Evolutionary conservation across 176 grass and related monocot species (phyloP).

Genomic region (Juncus inflexus): DNA sequence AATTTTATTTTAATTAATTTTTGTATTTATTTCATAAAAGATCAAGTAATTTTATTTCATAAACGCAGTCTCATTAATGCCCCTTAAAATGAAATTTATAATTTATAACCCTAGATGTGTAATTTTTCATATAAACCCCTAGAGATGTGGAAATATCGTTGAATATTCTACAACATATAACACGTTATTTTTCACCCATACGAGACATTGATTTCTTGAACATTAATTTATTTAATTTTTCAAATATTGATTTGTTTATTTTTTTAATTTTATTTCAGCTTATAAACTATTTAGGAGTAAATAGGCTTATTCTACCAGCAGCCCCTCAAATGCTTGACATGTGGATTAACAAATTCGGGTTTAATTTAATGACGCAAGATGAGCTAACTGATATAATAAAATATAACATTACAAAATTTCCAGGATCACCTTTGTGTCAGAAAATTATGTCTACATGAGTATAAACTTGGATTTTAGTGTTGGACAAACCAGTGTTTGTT

Average conservation of each 20-base stretch:
- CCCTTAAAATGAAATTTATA: constrained; percentile 24
- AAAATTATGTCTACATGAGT: constrained; percentile 15
- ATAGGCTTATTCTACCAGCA: constrained; percentile 59
- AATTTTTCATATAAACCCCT: no score
- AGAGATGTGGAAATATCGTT: no score
- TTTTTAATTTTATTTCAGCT: constrained; percentile 41
- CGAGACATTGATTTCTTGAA: neutral
- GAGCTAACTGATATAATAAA: constrained; percentile 39
- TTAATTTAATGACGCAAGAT: constrained; percentile 37
- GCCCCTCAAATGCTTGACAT: constrained; percentile 52
- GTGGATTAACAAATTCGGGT: constrained; percentile 58
- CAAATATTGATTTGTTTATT: constrained; percentile 16
- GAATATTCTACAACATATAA: no score
- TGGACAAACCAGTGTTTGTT: no score
- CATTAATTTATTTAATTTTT: neutral
- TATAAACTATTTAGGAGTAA: constrained; percentile 41
- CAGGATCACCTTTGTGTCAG: constrained; percentile 57
- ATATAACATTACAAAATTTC: constrained; percentile 49
- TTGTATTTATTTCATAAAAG: neutral
- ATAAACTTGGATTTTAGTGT: no score
- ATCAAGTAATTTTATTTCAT: constrained; percentile 2
- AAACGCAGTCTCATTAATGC: constrained; percentile 1
- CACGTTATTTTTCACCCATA: no score
- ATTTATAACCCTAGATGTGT: constrained; percentile 3
- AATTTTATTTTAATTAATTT: neutral